phyloP scores from a whole-genome alignment of 2,329 filamentous ascomycete species.

The Talaromyces atroroseus region DNA sequence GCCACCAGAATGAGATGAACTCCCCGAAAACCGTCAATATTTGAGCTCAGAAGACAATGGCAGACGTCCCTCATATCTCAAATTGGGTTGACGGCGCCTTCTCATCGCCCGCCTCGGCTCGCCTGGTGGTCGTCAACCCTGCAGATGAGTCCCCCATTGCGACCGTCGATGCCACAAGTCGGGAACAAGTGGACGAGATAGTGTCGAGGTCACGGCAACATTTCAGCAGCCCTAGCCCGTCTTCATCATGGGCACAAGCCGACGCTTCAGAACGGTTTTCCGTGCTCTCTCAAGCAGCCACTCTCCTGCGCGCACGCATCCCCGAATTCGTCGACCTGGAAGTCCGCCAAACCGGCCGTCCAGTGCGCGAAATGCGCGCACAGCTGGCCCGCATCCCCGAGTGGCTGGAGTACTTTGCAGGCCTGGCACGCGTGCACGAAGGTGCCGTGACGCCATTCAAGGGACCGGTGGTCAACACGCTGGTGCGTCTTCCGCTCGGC shows the following conservation, averaged over 20 bases:
- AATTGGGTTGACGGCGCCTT: slow-evolving; percentile 29
- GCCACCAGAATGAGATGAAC: not conserved
- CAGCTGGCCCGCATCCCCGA: slow-evolving; percentile 54
- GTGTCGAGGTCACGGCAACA: slow-evolving; percentile 30
- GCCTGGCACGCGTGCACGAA: slow-evolving; percentile 62
- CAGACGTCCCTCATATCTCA: slow-evolving; percentile 19
- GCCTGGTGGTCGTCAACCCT: slow-evolving; percentile 26
- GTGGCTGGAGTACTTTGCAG: slow-evolving; percentile 69
- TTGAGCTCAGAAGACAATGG: not conserved
- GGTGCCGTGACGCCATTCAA: slow-evolving; percentile 60
- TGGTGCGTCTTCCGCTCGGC: slow-evolving; percentile 33
- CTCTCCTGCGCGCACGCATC: slow-evolving; percentile 49
- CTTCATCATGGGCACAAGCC: slow-evolving; percentile 52
- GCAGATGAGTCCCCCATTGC: slow-evolving; percentile 26
- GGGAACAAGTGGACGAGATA: slow-evolving; percentile 49
- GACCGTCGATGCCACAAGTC: slow-evolving; percentile 51
- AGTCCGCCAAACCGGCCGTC: slow-evolving; percentile 62
- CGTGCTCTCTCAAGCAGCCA: slow-evolving; percentile 57
- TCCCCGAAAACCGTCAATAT: not conserved
- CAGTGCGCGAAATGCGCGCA: slow-evolving; percentile 64
- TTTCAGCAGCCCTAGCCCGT: slow-evolving; percentile 33
- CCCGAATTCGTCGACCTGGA: slow-evolving; percentile 58
- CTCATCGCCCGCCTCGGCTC: slow-evolving; percentile 13
- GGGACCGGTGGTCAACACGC: slow-evolving; percentile 34
- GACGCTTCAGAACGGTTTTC: slow-evolving; percentile 56